Evolutionary conservation across 1,284 basidiomycete species (phyloP), one percentile per base, ranked within the genome.

Genomic region (Heterobasidion annosum): DNA sequence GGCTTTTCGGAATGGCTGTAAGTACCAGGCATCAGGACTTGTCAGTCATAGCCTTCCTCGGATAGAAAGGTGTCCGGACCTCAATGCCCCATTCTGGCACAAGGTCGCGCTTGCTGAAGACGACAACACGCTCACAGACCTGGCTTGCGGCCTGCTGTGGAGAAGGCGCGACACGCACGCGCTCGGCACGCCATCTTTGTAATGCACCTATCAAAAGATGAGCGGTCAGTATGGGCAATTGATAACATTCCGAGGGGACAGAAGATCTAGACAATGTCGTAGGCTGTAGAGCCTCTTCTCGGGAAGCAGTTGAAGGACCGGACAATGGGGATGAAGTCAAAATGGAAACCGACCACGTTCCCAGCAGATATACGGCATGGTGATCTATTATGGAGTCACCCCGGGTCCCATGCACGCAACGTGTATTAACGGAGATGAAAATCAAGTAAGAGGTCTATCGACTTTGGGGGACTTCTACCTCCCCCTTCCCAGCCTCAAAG

Each of bases 41-140:
- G 5, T 4, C 25, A 4, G 25, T 25, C 25, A 25, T 4, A 25
- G 25, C 5, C 4, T 25, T 25, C 25, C 25, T 25, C 25, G 1
- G 37, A n/a, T 10, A 40, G 6, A 8, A 40, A n/a, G 37, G 4
- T 8, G 37, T 8, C 67, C 79, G 61, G 62, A 94, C 94, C 76
- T 88, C 79, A 62, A 95, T 81, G 34, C 93, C 91, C 77, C 85
- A 84, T 58, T 79, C 75, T 49, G 94, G 85, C 5, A 97, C 91
- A 47, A 98, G 74, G 70, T 99, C 97, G 44, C 88, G 80, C 73
- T 98, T 98, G 63, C 93, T 96, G 63, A 98, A 83, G 5, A 98
- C 90, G 45, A 99, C 83, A 43, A 99, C 78, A 52, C 90, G 88
- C 70, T 94, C 87, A 63, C 88, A 88, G 50, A 82, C 73, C 53